A percentile compares a stretch with the other conserved stretches of the same genome.
phyloP scores from a whole-genome alignment of 2,329 filamentous ascomycete genomes.

The Cytospora schulzeri region DNA sequence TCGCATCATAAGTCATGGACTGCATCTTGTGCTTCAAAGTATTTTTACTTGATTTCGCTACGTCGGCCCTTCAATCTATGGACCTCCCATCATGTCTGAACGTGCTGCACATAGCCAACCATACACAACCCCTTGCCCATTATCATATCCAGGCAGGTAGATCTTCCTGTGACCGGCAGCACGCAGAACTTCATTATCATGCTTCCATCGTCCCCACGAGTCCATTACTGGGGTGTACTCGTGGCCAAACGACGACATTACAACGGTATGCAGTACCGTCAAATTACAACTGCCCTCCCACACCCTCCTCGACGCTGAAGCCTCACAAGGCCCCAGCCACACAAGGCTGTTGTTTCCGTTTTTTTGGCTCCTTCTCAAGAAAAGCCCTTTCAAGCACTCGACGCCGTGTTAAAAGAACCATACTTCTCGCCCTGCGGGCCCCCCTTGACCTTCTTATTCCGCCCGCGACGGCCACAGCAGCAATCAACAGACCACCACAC shows the following conservation, averaged over 20 bases:
- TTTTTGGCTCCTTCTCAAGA: no score
- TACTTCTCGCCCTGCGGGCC: constrained; percentile 5
- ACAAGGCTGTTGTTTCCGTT: no score
- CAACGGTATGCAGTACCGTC: background rate
- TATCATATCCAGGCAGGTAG: background rate
- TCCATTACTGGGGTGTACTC: background rate
- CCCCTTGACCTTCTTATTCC: constrained; percentile 4
- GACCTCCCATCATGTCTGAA: background rate
- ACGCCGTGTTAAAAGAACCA: background rate
- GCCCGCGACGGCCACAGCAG: constrained; percentile 3
- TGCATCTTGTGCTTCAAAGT: background rate
- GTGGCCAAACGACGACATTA: background rate
- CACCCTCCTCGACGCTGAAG: no score
- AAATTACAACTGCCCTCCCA: background rate
- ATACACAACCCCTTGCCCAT: background rate
- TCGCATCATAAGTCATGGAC: no score
- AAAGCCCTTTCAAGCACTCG: background rate
- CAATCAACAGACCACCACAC: constrained; percentile 18
- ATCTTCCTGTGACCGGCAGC: background rate
- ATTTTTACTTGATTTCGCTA: background rate
- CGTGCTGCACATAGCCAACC: background rate
- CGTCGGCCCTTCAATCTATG: background rate
- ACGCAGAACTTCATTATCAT: background rate
- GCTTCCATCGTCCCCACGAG: background rate
- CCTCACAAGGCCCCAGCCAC: background rate